A percentile compares a stretch with the other conserved stretches of the same genome.
phyloP scores from a whole-genome alignment of 2,329 filamentous ascomycete genomes.

The Cladosporium sp. region DNA sequence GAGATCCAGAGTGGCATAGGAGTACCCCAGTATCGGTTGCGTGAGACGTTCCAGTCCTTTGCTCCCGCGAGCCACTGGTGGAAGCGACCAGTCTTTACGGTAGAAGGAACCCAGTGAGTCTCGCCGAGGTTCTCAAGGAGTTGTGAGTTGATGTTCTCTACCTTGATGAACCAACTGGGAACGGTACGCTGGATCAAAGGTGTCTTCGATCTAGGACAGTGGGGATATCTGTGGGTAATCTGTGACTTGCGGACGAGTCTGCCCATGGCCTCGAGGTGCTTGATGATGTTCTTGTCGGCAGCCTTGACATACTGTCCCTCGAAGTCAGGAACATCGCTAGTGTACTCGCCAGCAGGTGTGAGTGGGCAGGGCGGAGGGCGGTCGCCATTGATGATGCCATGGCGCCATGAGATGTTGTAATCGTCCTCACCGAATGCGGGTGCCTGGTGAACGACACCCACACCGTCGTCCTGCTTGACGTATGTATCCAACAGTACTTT shows the following conservation, averaged over 20 bases:
- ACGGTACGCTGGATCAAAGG: slow-evolving; percentile 90
- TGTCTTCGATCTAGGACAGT: slow-evolving; percentile 92
- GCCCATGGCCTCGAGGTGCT: slow-evolving; percentile 72
- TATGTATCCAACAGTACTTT: slow-evolving; percentile 78
- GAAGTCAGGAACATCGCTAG: slow-evolving; percentile 72
- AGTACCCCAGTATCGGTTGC: slow-evolving; percentile 94
- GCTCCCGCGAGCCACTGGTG: slow-evolving; percentile 88
- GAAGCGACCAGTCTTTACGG: slow-evolving; percentile 89
- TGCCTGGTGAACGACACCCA: slow-evolving; percentile 88
- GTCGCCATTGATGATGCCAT: slow-evolving; percentile 71
- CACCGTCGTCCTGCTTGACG: slow-evolving; percentile 84
- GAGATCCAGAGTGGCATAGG: slow-evolving; percentile 90
- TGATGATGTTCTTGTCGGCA: slow-evolving; percentile 90
- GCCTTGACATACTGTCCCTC: slow-evolving; percentile 84
- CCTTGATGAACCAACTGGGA: slow-evolving; percentile 91
- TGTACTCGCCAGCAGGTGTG: slow-evolving; percentile 79
- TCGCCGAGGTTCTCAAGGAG: slow-evolving; percentile 88
- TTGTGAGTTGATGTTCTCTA: slow-evolving; percentile 74
- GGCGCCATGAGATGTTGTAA: slow-evolving; percentile 75
- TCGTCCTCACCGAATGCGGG: slow-evolving; percentile 95
- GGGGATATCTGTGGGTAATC: slow-evolving; percentile 85
- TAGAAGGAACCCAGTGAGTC: slow-evolving; percentile 86
- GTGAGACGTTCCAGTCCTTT: slow-evolving; percentile 90
- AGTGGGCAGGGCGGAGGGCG: slow-evolving; percentile 85
- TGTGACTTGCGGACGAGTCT: slow-evolving; percentile 81